These are phyloP conservation scores for Boletus coccyginus DNA, from an alignment of 768 basidiomycete species.

Conservation along the genomic window DNA sequence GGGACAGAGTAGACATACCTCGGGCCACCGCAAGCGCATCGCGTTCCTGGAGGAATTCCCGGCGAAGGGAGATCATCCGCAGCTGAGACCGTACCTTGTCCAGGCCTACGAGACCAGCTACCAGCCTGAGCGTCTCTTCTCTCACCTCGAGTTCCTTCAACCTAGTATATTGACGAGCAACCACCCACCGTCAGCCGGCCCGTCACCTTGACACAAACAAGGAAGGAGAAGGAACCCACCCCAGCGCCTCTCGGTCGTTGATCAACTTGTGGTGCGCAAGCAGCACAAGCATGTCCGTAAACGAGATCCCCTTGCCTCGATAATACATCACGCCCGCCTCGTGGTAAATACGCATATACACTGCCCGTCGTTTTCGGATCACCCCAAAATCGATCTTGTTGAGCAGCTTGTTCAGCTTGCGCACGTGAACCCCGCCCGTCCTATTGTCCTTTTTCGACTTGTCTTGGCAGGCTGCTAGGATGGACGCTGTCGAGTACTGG, in stretches of 20 bases:
- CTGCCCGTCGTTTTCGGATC: conserved; percentile 62
- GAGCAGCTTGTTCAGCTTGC: conserved; percentile 57
- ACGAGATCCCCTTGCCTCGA: conserved; percentile 79
- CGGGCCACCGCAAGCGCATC: conserved; percentile 36
- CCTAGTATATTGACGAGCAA: conserved; percentile 36
- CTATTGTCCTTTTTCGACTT: conserved; percentile 31
- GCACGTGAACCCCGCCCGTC: conserved; percentile 59
- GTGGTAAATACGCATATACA: conserved; percentile 79
- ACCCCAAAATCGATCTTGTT: conserved; percentile 60
- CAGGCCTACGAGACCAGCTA: conserved; percentile 80
- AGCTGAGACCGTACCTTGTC: conserved; percentile 82
- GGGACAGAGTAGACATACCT: neutral
- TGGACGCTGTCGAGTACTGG: conserved; percentile 59
- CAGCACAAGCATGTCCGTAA: conserved; percentile 83
- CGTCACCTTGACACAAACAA: neutral
- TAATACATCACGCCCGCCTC: conserved; percentile 79
- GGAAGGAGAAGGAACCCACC: conserved; percentile 48
- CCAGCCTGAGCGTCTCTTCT: conserved; percentile 73
- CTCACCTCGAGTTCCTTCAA: conserved; percentile 78
- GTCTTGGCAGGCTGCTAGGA: conserved; percentile 51
- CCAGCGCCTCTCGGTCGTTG: conserved; percentile 81
- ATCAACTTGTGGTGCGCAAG: conserved; percentile 92
- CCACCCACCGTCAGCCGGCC: neutral
- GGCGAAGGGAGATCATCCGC: conserved; percentile 69
- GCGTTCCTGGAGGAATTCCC: conserved; percentile 56